These are phyloP conservation scores for Aspergillus fijiensis DNA, from an alignment of 2,329 filamentous ascomycete genomes.

Conservation along the genomic window DNA sequence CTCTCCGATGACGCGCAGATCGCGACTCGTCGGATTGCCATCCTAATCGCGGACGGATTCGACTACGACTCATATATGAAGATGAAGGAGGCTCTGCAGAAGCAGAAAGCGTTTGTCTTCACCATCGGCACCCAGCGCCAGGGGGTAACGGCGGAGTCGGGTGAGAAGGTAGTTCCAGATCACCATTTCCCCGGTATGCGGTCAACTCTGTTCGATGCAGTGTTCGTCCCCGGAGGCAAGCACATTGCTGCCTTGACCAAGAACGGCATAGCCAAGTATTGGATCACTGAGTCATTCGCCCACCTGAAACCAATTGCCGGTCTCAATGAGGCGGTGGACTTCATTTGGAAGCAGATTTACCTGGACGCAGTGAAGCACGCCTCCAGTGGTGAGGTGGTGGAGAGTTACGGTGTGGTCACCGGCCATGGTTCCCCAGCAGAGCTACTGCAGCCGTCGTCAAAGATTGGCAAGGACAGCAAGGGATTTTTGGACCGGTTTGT, in stretches of 20 bases:
- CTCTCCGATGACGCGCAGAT: constrained; percentile 65
- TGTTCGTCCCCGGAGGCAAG: constrained; percentile 73
- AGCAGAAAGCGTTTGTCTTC: constrained; percentile 65
- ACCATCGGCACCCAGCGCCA: constrained; percentile 70
- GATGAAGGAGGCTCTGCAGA: constrained; percentile 62
- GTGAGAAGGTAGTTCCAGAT: constrained; percentile 63
- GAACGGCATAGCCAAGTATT: constrained; percentile 73
- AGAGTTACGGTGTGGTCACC: constrained; percentile 39
- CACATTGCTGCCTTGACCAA: constrained; percentile 62
- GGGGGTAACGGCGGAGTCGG: constrained; percentile 62
- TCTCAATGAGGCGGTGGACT: constrained; percentile 51
- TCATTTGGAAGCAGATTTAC: constrained; percentile 32
- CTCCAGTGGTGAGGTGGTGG: constrained; percentile 18
- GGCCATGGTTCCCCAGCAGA: constrained; percentile 25
- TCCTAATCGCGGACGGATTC: constrained; percentile 76
- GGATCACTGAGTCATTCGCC: constrained; percentile 76
- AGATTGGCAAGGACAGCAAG: constrained; percentile 64
- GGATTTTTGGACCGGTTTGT: constrained; percentile 70
- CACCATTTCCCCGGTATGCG: constrained; percentile 79
- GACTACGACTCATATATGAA: constrained; percentile 65
- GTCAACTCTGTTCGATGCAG: constrained; percentile 73
- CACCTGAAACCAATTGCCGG: constrained; percentile 77
- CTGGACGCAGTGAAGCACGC: constrained; percentile 30
- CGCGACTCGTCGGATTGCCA: constrained; percentile 67
- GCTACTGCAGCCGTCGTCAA: constrained; percentile 43